Base-by-base conservation (phyloP, 257 asterid species). In the Lycium ferocissimum region DNA sequence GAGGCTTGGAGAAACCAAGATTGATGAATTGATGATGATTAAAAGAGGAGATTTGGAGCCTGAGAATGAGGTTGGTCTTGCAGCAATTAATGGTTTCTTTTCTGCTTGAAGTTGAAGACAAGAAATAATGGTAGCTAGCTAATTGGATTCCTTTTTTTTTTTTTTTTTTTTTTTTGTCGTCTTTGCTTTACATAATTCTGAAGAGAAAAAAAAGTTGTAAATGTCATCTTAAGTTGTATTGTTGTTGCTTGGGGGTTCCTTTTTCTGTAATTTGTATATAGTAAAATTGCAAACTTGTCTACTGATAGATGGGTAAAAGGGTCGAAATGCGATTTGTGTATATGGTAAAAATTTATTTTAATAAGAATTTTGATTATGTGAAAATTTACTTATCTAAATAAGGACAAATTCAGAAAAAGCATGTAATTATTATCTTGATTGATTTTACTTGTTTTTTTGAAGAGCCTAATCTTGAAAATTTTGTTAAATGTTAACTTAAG, bases 31-130 rank as follows among this genome's bases (percentile, higher is more conserved):
- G 57, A 7, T 71, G 80, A 71, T 40, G 58, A 22, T 38, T 3
- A 80, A 81, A 86, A 62, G 69, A 18, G 78, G 71, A 45, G 76
- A 18, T 67, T 71, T 85, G 71, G 89, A 85, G 85, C 92, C 95
- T 73, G 86, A 87, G 73, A 87, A 88, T 9, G 86, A 88, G 78
- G 66, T 92, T 57, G 86, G 91, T 75, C 84, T 84, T 85, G 97
- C 96, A 47, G 97, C 95, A 53, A 87, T 86, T 5, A 82, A 88
- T 72, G 89, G 94, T 15, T 80, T 90, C 80, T 92, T 94, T 87
- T 94, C 96, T 89, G 96, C 97, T 91, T 94, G 84, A 79, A 8
- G 0, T 26, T 26, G 33, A 26, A 40, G 14, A 40, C 3, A 47
- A 18, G 13, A 22, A 51, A 1, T 0, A 51, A 51, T 20, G 38